phyloP scores from a whole-genome alignment of 805 yeast species.

The Ogataea ramenticola region DNA sequence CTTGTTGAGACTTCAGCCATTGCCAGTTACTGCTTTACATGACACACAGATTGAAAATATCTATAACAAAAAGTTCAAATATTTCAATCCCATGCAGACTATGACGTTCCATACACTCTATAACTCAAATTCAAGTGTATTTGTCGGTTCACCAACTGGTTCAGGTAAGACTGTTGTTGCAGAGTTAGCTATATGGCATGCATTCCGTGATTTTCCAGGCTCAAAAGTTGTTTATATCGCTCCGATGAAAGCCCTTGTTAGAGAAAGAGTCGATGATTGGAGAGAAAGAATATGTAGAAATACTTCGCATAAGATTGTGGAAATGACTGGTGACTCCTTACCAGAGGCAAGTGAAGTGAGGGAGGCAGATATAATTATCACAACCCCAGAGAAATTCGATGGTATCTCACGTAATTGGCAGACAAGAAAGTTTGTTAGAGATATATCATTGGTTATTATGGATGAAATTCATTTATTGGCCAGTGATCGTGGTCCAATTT shows the following conservation, averaged over 20 bases:
- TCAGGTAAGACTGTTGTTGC: conserved; percentile 98
- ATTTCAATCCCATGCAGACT: conserved; percentile 98
- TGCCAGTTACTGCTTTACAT: conserved; percentile 77
- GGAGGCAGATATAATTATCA: conserved; percentile 67
- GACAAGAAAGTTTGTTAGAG: conserved; percentile 66
- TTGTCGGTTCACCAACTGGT: conserved; percentile 98
- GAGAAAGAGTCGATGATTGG: conserved; percentile 85
- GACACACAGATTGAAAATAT: conserved; percentile 59
- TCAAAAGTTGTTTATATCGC: conserved; percentile 81
- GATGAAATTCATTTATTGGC: conserved; percentile 82
- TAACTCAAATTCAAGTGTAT: conserved; percentile 68
- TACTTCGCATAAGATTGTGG: conserved; percentile 52
- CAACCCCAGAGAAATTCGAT: conserved; percentile 84
- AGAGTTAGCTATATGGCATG: conserved; percentile 96
- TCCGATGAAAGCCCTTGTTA: conserved; percentile 81
- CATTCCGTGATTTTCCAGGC: conserved; percentile 73
- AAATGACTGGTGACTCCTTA: conserved; percentile 75
- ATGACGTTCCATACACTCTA: conserved; percentile 91
- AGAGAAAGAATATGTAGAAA: conserved; percentile 39
- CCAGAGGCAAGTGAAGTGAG: conserved; percentile 64
- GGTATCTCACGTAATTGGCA: conserved; percentile 87
- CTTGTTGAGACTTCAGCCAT: conserved; percentile 72
- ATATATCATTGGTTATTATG: conserved; percentile 71
- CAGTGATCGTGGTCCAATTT: conserved; percentile 79
- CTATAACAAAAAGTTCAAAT: conserved; percentile 62